Evolutionary conservation across 129 eudicot species (phyloP).

Genomic region (Flaveria trinervia): DNA sequence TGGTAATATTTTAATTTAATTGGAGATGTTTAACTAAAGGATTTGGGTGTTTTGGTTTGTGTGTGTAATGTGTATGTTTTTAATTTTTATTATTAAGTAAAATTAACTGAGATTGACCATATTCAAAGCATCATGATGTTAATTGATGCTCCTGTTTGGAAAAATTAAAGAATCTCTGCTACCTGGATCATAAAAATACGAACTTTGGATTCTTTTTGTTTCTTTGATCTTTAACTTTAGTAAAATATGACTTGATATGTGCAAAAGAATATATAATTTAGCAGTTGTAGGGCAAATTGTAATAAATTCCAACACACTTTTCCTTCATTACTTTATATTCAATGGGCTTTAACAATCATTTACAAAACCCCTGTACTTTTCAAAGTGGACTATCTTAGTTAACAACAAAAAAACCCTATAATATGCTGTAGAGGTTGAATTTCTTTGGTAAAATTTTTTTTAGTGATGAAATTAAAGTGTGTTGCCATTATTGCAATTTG

Average conservation of each 20-base stretch:
- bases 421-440: not conserved
- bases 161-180: not conserved
- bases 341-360: not conserved
- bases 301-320: not conserved
- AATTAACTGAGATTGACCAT: not conserved
- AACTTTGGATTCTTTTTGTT: constrained; percentile 3
- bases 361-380: not conserved
- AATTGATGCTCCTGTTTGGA: constrained; percentile 9
- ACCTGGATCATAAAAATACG: not conserved
- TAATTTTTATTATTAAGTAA: not conserved
- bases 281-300: not conserved
- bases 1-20: constrained; percentile 32
- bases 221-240: constrained; percentile 3
- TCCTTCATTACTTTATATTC: not conserved
- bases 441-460: not conserved
- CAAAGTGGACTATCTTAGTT: not conserved
- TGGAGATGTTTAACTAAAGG: not conserved
- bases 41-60: not conserved
- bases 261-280: constrained; percentile 1
- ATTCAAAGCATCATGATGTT: not conserved
- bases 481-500: not conserved
- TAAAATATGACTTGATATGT: constrained; percentile 3
- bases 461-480: not conserved
- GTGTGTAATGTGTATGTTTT: not conserved
- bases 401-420: not conserved